phyloP scores from a whole-genome alignment of 2,329 filamentous ascomycete genomes.

The Xylaria sp. region DNA sequence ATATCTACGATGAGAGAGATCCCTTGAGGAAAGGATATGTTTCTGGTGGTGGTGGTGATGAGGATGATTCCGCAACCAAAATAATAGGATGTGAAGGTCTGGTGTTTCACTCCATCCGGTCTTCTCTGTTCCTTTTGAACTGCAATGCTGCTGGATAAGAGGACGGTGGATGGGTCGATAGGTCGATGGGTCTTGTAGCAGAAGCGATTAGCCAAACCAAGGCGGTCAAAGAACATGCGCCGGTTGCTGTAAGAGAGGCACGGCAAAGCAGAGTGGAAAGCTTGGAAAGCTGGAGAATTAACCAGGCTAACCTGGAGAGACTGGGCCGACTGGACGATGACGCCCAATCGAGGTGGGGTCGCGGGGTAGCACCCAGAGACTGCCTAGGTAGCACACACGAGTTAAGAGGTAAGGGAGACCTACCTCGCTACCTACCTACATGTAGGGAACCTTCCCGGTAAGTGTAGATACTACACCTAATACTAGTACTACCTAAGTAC shows the following conservation, averaged over 20 bases:
- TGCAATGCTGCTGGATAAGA: not conserved
- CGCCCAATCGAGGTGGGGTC: constrained; percentile 41
- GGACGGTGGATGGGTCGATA: constrained; percentile 3
- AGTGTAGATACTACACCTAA: too few species aligned
- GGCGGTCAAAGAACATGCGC: constrained; percentile 32
- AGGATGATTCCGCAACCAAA: constrained; percentile 7
- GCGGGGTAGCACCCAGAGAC: constrained; percentile 35
- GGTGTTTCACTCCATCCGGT: constrained; percentile 7
- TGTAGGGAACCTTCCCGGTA: too few species aligned
- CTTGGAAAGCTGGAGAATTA: constrained; percentile 36
- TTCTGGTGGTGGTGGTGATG: not conserved
- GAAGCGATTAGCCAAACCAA: constrained; percentile 18
- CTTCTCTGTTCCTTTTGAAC: constrained; percentile 17
- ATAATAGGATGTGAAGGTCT: not conserved
- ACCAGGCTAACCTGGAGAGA: constrained; percentile 6
- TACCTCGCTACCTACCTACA: not conserved
- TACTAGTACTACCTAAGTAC: too few species aligned
- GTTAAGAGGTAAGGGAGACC: not conserved
- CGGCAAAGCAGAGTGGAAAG: constrained; percentile 9
- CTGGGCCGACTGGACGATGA: constrained; percentile 26
- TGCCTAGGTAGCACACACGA: not conserved
- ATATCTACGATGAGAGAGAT: not conserved
- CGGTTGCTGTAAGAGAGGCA: constrained; percentile 2
- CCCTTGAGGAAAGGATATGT: not conserved
- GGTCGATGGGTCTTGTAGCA: constrained; percentile 8